Evolutionary conservation across 192 early-diverging fungal species (phyloP).

Genomic region (Physocladia obscura): DNA sequence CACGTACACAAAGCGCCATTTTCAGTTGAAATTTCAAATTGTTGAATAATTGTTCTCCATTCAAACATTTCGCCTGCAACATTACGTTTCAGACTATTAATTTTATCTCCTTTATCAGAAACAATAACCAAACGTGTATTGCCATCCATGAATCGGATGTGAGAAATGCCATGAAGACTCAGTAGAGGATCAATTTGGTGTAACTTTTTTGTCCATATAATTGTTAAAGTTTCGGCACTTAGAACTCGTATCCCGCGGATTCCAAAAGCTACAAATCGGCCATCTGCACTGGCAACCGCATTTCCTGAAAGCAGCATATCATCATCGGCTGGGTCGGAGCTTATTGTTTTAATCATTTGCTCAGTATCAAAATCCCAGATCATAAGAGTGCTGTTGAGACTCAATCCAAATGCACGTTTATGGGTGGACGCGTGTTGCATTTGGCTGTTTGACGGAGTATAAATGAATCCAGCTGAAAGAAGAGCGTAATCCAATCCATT

Average conservation of each 20-base stretch:
- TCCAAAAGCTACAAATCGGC: constrained; percentile 16
- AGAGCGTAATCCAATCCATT: constrained; percentile 4
- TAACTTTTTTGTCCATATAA: constrained; percentile 5
- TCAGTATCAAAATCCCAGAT: constrained; percentile 17
- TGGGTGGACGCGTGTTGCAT: not conserved
- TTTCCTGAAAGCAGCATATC: constrained; percentile 6
- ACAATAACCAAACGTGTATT: constrained; percentile 1
- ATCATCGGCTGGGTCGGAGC: constrained; percentile 16
- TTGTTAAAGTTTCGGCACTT: not conserved
- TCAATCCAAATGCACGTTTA: constrained; percentile 12
- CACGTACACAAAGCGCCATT: not conserved
- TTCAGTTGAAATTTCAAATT: not conserved
- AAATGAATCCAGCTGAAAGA: constrained; percentile 5
- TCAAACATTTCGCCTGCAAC: not conserved
- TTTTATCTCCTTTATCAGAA: constrained; percentile 4
- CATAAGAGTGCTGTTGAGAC: constrained; percentile 3
- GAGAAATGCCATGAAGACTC: constrained; percentile 9
- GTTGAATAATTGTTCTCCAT: not conserved
- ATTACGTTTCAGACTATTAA: not conserved
- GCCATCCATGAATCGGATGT: constrained; percentile 4
- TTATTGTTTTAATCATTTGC: constrained; percentile 3
- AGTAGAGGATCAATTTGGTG: constrained; percentile 2
- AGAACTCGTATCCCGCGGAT: not conserved
- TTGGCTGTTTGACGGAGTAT: no score
- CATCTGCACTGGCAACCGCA: constrained; percentile 9